Evolutionary conservation across 169 alveolate genomes (phyloP).

Genomic region (Babesia ovis): DNA sequence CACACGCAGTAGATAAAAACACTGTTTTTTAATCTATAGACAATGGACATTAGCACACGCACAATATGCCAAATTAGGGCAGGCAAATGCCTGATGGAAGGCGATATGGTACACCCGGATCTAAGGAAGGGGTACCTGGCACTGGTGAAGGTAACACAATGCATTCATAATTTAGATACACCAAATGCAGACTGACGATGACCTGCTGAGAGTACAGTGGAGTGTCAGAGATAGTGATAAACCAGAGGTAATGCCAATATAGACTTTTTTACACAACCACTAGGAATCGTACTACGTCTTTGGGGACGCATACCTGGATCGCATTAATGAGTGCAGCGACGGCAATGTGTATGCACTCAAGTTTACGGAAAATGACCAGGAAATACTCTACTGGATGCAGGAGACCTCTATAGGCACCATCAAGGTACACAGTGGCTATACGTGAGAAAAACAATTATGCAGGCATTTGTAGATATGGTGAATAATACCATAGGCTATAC

Average conservation of each 20-base stretch:
- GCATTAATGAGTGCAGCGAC: constrained; percentile 41
- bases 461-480: constrained; percentile 17
- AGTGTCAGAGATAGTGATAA: constrained; percentile 8
- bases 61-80: constrained; percentile 58
- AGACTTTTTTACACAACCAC: neutral
- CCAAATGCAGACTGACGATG: constrained; percentile 28
- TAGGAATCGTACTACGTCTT: constrained; percentile 64
- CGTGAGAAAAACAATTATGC: neutral
- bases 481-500: constrained; percentile 17
- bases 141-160: constrained; percentile 43
- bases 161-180: too few species aligned
- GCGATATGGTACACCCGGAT: constrained; percentile 54
- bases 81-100: constrained; percentile 65
- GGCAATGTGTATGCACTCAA: constrained; percentile 68
- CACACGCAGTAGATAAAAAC: neutral
- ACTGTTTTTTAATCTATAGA: neutral
- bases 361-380: constrained; percentile 59
- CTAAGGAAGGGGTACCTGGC: constrained; percentile 61
- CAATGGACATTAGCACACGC: constrained; percentile 23
- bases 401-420: constrained; percentile 46
- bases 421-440: constrained; percentile 21
- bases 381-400: constrained; percentile 73
- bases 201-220: constrained; percentile 55
- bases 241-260: constrained; percentile 10
- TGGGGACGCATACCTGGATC: constrained; percentile 68